phyloP scores from a whole-genome alignment of 352 stramenopile genomes.

The Elongisporangium prolatum region DNA sequence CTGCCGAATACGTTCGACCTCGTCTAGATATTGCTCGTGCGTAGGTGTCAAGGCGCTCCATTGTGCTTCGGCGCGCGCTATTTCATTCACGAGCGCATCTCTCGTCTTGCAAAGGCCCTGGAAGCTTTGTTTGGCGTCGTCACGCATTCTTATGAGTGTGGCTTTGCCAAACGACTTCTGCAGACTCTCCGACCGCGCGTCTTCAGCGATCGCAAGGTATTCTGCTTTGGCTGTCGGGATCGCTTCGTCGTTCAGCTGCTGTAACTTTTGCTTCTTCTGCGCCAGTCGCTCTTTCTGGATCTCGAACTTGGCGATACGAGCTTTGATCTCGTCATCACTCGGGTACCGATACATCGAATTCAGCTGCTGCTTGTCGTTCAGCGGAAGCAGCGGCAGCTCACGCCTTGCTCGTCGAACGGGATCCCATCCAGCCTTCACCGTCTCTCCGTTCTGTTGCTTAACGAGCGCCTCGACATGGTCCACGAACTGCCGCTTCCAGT shows the following conservation, averaged over 20 bases:
- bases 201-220: conserved; percentile 69
- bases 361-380: conserved; percentile 50
- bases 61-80: conserved; percentile 36
- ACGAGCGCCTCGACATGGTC: conserved; percentile 50
- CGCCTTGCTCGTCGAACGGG: conserved; percentile 24
- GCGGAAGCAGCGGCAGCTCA: conserved; percentile 52
- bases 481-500: conserved; percentile 61
- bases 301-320: conserved; percentile 52
- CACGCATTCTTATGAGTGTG: conserved; percentile 55
- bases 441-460: conserved; percentile 52
- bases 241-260: conserved; percentile 33
- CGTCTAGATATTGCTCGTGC: conserved; percentile 58
- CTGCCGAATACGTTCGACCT: conserved; percentile 44
- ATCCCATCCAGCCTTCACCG: conserved; percentile 63
- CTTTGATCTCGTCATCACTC: conserved; percentile 56
- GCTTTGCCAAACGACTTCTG: conserved; percentile 56
- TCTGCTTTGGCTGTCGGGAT: conserved; percentile 71
- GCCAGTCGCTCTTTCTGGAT: conserved; percentile 40
- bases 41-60: conserved; percentile 42
- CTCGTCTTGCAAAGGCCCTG: conserved; percentile 42
- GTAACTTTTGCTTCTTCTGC: conserved; percentile 31
- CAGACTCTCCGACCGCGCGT: conserved; percentile 61
- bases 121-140: conserved; percentile 56
- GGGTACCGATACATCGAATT: conserved; percentile 71
- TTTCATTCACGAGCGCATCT: conserved; percentile 41